Percentiles rank a stretch among this genome's conserved stretches.
Evolutionary conservation across 1,139 yeast species (phyloP).

Genomic region (Suhomyces guaymorum): DNA sequence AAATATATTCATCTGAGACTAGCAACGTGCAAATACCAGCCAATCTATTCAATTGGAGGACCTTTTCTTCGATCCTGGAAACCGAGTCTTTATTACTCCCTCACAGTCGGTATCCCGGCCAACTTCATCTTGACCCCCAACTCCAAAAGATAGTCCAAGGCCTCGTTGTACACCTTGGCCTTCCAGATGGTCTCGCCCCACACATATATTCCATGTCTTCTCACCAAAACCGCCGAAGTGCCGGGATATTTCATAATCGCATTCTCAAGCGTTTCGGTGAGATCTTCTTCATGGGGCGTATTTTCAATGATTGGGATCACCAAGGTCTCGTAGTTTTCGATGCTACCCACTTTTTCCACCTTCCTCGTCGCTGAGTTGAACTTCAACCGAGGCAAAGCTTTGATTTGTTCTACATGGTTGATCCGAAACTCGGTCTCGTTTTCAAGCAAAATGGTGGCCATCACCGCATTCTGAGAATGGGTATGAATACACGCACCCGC

Average conservation of each 20-base stretch:
- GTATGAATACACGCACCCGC: conserved; percentile 97
- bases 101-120: conserved; percentile 53
- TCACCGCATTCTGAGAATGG: conserved; percentile 85
- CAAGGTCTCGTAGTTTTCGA: conserved; percentile 72
- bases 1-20: no score
- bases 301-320: conserved; percentile 89
- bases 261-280: conserved; percentile 64
- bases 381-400: conserved; percentile 69
- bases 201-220: conserved; percentile 92
- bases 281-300: conserved; percentile 83
- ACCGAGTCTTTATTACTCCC: conserved; percentile 1
- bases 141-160: conserved; percentile 85
- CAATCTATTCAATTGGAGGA: no score
- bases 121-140: conserved; percentile 79
- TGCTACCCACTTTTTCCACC: conserved; percentile 61
- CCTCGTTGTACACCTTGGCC: conserved; percentile 90
- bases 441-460: conserved; percentile 68
- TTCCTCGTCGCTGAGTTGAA: conserved; percentile 39
- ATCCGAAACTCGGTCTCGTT: conserved; percentile 68
- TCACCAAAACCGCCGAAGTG: conserved; percentile 81
- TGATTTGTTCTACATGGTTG: conserved; percentile 85
- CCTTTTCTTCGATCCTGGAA: no score
- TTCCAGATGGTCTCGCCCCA: conserved; percentile 96
- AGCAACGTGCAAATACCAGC: no score
- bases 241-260: conserved; percentile 71